Conservation (phyloP, 352 stramenopile species). For the Hyaloperonospora brassicae region DNA sequence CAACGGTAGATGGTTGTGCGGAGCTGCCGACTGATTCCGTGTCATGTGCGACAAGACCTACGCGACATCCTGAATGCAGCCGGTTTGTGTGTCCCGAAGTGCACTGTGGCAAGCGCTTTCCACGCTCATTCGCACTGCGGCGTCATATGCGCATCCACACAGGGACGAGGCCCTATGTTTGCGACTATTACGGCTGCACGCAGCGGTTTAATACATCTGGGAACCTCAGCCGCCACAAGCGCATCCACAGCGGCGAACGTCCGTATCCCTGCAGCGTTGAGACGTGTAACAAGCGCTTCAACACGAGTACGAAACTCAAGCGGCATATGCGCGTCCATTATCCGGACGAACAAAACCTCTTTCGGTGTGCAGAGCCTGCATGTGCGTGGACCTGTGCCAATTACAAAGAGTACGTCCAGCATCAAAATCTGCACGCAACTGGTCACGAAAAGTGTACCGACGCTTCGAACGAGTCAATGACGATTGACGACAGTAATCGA, state of each 20-base stretch:
- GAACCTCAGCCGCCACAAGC: conserved; percentile 82
- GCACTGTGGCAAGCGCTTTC: conserved; percentile 81
- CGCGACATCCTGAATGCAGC: conserved; percentile 11
- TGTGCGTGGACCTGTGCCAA: conserved; percentile 60
- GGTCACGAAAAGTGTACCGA: conserved; percentile 23
- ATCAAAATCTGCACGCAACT: conserved; percentile 49
- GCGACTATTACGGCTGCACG: conserved; percentile 62
- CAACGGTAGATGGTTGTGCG: too few species aligned
- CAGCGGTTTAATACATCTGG: conserved; percentile 84
- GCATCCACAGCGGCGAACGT: conserved; percentile 78
- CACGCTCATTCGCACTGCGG: conserved; percentile 71
- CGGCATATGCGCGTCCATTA: conserved; percentile 85
- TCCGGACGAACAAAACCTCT: conserved; percentile 64
- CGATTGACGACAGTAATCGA: conserved; percentile 14
- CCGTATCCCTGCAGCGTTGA: conserved; percentile 75
- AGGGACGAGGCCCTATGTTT: conserved; percentile 74
- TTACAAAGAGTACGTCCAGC: conserved; percentile 76
- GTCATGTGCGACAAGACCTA: conserved; percentile 1
- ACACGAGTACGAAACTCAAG: conserved; percentile 87
- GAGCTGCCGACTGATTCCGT: not conserved
- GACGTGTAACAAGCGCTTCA: conserved; percentile 78
- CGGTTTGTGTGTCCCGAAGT: conserved; percentile 30
- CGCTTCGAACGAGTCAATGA: conserved; percentile 14
- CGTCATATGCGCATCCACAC: conserved; percentile 83
- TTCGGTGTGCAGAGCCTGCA: conserved; percentile 47